Conservation (phyloP, 257 asterid genomes). For the Jaltomata sinuosa region DNA sequence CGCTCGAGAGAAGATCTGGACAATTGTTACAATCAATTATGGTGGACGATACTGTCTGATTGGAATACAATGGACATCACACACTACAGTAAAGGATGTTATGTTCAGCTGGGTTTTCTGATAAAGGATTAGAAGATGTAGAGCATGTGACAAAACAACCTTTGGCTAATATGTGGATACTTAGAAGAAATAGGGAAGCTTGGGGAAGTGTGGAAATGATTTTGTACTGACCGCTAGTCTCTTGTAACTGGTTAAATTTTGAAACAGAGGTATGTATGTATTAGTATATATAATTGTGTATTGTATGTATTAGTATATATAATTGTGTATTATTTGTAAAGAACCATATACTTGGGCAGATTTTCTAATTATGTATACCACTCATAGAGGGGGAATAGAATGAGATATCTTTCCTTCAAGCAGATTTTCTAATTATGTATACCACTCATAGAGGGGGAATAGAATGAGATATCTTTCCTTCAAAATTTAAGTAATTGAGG, state of each 20-base stretch:
- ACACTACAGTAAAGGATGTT: not conserved
- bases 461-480: not conserved
- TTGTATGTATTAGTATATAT: not conserved
- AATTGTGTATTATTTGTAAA: not conserved
- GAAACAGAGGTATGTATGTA: too few relatives aligned
- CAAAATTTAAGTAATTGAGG: not conserved
- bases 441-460: not conserved
- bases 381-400: not conserved
- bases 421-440: not conserved
- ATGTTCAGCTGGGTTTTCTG: not conserved
- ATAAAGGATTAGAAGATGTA: not conserved
- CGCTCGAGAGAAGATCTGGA: not conserved
- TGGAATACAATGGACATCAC: not conserved
- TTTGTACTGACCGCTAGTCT: not conserved
- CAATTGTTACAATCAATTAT: not conserved
- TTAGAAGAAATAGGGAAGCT: not conserved
- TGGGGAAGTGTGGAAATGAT: not conserved
- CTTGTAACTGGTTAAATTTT: not conserved
- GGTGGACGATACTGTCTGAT: not conserved
- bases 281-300: not conserved
- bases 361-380: not conserved
- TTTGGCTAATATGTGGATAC: not conserved
- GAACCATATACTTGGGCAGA: not conserved
- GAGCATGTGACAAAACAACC: not conserved
- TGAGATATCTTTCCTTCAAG: not conserved